Base-by-base conservation (phyloP, 108 stramenopile genomes). In the Fragilaria crotonensis region DNA sequence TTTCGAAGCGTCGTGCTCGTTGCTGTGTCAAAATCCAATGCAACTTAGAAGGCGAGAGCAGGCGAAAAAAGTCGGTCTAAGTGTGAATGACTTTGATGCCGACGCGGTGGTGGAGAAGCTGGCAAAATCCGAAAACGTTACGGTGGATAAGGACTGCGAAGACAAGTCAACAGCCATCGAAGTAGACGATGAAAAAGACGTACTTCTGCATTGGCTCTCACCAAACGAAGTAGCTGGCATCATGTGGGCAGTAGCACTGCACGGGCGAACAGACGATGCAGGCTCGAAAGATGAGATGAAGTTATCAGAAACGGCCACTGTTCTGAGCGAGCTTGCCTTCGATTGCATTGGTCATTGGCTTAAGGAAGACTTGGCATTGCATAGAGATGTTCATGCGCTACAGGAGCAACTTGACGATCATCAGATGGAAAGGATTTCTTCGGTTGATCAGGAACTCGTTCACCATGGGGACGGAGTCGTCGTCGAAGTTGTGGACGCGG, bases 241-340 rank as follows among this genome's bases (percentile, higher is more conserved):
- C 31, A 30, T 82, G 33, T 82, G 77, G 74, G 73, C 81, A 20
- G 26, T 82, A 25, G 81, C 81, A 11, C 22, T 76, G 22, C 76
- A 78, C 45, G 73, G 74, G 25, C 48, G 56, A 31, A 1, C 21
- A 9, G 65, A 62, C n/a, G 29, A 48, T 5, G 51, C 54, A 25
- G 44, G 32, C 11, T 36, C 59, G 3, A 50, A 54, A 4, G 65
- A 69, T 5, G 61, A 71, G n/a, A 27, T 59, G 5, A 52, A 30
- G 11, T 50, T 75, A 25, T 75, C 79, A 2, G 67, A 68, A 57
- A 72, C 73, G 27, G 65, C 73, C 1, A 18, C 60, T 5, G 51
- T 63, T 4, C 48, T 80, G 3, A 20, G 67, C 25, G 74, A 75
- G 50, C 65, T 62, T 46, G 73, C 79, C 30, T 80, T 71, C 51